Percentiles rank a stretch among this genome's conserved stretches.
phyloP scores from a whole-genome alignment of 129 eudicot species.

The Helianthus tuberosus region DNA sequence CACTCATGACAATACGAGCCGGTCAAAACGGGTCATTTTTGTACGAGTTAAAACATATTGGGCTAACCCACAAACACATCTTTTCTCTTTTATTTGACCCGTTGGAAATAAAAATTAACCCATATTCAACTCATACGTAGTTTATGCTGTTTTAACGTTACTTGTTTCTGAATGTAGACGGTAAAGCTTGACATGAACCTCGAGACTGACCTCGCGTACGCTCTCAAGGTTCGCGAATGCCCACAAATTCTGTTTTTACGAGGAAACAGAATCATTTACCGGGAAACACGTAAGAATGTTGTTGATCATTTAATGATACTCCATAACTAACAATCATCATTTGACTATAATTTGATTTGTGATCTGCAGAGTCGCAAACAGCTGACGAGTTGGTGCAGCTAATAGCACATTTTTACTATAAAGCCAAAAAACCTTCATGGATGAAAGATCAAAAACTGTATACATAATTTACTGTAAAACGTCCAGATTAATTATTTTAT shows the following conservation, averaged over 20 bases:
- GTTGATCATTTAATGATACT: neutral
- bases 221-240: conserved; percentile 82
- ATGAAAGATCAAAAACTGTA: conserved; percentile 48
- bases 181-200: conserved; percentile 93
- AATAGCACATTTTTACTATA: conserved; percentile 89
- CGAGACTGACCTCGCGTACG: conserved; percentile 93
- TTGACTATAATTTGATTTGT: conserved; percentile 4
- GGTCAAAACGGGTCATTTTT: conserved; percentile 11
- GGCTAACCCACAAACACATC: neutral
- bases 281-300: conserved; percentile 65
- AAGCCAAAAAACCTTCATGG: conserved; percentile 84
- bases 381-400: conserved; percentile 89
- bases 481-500: neutral
- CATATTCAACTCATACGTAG: neutral
- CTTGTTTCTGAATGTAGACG: conserved; percentile 48
- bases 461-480: conserved; percentile 9
- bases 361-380: conserved; percentile 62
- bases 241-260: conserved; percentile 89
- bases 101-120: neutral
- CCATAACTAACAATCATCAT: neutral
- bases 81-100: neutral
- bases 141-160: neutral
- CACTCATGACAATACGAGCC: neutral
- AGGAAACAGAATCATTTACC: conserved; percentile 75
- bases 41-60: neutral